Conservation (phyloP, 805 yeast species). For the Jamesozyma lodderae region DNA sequence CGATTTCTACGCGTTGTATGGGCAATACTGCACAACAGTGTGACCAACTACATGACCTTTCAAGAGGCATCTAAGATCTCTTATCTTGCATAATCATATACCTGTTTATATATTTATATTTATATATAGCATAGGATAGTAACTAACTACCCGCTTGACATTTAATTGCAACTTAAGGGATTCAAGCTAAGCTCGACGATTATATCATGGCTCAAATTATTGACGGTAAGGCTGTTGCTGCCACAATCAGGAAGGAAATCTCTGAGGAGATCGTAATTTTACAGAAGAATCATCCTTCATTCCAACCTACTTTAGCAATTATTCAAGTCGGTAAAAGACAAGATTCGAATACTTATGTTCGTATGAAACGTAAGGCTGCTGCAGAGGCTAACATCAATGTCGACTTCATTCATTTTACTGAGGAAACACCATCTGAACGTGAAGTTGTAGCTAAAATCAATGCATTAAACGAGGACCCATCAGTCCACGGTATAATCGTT, state of each 20-base stretch:
- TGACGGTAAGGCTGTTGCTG: slow-evolving; percentile 55
- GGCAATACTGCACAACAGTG: too few species aligned
- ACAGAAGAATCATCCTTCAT: slow-evolving; percentile 37
- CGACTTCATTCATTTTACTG: slow-evolving; percentile 52
- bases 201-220: slow-evolving; percentile 33
- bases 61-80: too few species aligned
- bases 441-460: slow-evolving; percentile 43
- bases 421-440: slow-evolving; percentile 43
- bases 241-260: slow-evolving; percentile 42
- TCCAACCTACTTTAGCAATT: slow-evolving; percentile 70
- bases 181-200: too few species aligned
- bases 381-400: slow-evolving; percentile 71
- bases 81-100: too few species aligned
- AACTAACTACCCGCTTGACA: too few species aligned
- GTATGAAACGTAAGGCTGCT: slow-evolving; percentile 87
- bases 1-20: too few species aligned
- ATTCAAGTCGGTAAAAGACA: slow-evolving; percentile 86
- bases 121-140: too few species aligned
- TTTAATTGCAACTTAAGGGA: too few species aligned
- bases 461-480: slow-evolving; percentile 59
- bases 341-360: slow-evolving; percentile 85
- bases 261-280: slow-evolving; percentile 40
- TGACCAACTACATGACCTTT: too few species aligned
- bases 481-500: slow-evolving; percentile 78
- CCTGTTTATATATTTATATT: too few species aligned